Base-by-base conservation (phyloP, 257 asterid genomes). In the Nicotiana knightiana region DNA sequence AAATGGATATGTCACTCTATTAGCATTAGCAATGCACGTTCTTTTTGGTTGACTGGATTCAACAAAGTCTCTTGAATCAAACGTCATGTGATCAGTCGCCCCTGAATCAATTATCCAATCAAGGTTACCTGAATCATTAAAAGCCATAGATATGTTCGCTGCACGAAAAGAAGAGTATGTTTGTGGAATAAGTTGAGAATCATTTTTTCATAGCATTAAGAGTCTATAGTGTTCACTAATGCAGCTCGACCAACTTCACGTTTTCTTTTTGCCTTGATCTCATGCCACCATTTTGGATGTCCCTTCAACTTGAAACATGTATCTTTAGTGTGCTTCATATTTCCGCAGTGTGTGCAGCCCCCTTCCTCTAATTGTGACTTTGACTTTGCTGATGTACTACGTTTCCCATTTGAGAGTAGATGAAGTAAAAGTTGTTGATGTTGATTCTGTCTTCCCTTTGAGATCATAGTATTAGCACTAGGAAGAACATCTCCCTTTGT, bases 281-380 rank as follows among this genome's bases (percentile, higher is more conserved):
- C 80, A 53, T 81, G 26, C 84, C 80, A 81, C 82, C 82, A 79
- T 4, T 79, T 2, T 39, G 63, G 76, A 21, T 79, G 63, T 12
- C 62, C 46, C 9, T 63, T 58, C 3, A 62, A 8, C 6, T 59
- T 57, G 58, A 59, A 58, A 24, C 58, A 61, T 0, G 32, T 81
- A 5, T 81, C 67, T 26, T 9, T 17, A 16, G 67, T 65, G 10
- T 66, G 78, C 3, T 67, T 81, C 4, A 9, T 15, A 5, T 66
- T 66, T 12, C 79, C 35, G 11, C n/a, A 51, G 12, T 81, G 55
- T 6, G 79, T 5, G 9, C 79, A 81, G 2, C 67, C 54, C 17
- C 51, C 57, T 1, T 24, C 37, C 2, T 33, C 26, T 16, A 33
- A 30, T 1, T 17, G 2, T 33, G 0, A 18, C 64, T 58, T 58